These are phyloP conservation scores for Trichothecium sympodiale DNA, from an alignment of 2,329 filamentous ascomycete genomes.

Conservation along the genomic window DNA sequence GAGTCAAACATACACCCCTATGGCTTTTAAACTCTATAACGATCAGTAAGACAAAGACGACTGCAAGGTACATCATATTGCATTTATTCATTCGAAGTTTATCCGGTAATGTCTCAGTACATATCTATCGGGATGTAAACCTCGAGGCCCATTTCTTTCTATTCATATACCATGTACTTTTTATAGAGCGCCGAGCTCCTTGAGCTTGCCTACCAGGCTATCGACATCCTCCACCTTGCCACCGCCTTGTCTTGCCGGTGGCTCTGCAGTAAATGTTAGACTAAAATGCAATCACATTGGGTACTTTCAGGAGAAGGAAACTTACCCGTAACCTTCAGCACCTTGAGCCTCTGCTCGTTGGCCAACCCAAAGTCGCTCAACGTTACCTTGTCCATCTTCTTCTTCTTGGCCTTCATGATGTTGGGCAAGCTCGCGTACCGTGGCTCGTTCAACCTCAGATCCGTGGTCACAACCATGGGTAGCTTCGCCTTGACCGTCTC, in stretches of 20 bases:
- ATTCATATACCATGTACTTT: background rate
- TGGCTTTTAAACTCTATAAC: too few species aligned
- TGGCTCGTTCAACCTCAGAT: slow-evolving; percentile 88
- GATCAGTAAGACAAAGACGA: too few species aligned
- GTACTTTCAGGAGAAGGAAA: slow-evolving; percentile 10
- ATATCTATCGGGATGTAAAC: too few species aligned
- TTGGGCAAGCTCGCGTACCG: slow-evolving; percentile 92
- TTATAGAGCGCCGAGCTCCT: slow-evolving; percentile 87
- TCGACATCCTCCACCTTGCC: slow-evolving; percentile 97
- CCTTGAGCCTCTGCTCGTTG: slow-evolving; percentile 67
- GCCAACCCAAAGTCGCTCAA: slow-evolving; percentile 73
- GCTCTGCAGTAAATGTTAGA: too few species aligned
- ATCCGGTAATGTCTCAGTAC: too few species aligned
- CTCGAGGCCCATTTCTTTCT: background rate
- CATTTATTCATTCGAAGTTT: too few species aligned
- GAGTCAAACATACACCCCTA: too few species aligned
- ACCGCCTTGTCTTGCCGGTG: slow-evolving; percentile 76
- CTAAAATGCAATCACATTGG: slow-evolving; percentile 4
- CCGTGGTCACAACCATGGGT: slow-evolving; percentile 90
- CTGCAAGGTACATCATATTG: too few species aligned
- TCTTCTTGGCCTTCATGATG: slow-evolving; percentile 99
- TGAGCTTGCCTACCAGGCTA: slow-evolving; percentile 85
- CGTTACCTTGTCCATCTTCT: slow-evolving; percentile 88
- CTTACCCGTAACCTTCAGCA: slow-evolving; percentile 75
- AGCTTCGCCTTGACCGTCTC: slow-evolving; percentile 80